phyloP scores from a whole-genome alignment of 352 stramenopile species.

The Pythium brachiatum region DNA sequence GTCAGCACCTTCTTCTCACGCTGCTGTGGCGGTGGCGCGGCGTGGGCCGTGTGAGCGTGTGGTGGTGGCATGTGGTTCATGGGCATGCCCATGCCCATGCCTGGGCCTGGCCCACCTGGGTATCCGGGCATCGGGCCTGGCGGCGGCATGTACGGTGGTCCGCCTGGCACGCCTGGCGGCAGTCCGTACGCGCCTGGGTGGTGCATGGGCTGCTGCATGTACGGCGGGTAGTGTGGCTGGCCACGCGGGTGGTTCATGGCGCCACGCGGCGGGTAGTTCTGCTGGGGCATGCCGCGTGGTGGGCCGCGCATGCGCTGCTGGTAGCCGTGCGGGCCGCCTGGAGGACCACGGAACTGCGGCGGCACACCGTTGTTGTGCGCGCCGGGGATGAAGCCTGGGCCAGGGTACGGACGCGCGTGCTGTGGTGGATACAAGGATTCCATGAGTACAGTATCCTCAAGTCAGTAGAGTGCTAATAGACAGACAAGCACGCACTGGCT shows the following conservation, averaged over 20 bases:
- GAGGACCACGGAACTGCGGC: conserved; percentile 21
- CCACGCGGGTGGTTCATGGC: conserved; percentile 22
- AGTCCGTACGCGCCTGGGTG: conserved; percentile 18
- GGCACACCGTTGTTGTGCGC: conserved; percentile 20
- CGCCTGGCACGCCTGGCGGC: conserved; percentile 6
- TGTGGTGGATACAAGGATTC: conserved; percentile 2
- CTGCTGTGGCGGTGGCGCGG: conserved; percentile 19
- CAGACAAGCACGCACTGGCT: conserved; percentile 18
- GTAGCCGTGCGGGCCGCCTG: conserved; percentile 17
- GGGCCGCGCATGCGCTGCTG: conserved; percentile 19
- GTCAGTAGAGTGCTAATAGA: neutral
- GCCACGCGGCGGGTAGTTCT: conserved; percentile 22
- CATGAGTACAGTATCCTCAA: no score
- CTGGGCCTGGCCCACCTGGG: conserved; percentile 1
- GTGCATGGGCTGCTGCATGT: conserved; percentile 23
- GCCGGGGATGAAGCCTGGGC: conserved; percentile 21
- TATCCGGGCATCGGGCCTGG: conserved; percentile 15
- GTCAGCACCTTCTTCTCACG: conserved; percentile 36
- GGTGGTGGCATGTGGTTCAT: conserved; percentile 27
- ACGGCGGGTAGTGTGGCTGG: conserved; percentile 24
- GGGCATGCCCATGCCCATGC: conserved; percentile 22
- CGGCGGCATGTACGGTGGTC: conserved; percentile 24
- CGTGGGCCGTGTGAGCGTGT: conserved; percentile 16
- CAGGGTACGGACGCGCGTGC: conserved; percentile 27
- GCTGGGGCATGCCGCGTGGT: conserved; percentile 11